Evolutionary conservation across 306 rosid genomes (phyloP).

Genomic region (Casuarina equisetifolia): DNA sequence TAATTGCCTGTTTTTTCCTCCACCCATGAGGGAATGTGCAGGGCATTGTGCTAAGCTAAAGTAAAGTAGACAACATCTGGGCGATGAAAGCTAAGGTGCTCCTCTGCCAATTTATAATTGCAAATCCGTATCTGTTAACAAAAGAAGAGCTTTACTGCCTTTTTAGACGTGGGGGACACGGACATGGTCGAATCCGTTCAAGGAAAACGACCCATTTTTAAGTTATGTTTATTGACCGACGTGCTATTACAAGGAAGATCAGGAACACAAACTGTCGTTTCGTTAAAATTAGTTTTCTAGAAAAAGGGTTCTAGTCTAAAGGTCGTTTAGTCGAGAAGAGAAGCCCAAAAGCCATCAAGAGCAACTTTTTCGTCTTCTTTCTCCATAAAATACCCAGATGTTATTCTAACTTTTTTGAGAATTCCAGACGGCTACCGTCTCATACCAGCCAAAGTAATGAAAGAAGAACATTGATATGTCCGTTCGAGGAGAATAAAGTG

Average conservation of each 20-base stretch:
- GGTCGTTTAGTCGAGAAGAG: too few species aligned
- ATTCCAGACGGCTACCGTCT: neutral
- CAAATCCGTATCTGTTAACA: neutral
- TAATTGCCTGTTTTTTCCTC: neutral
- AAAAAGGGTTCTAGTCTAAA: too few species aligned
- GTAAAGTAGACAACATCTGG: neutral
- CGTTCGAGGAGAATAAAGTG: neutral
- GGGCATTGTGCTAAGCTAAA: neutral
- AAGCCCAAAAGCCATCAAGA: too few species aligned
- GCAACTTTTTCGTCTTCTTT: too few species aligned
- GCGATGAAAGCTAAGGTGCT: neutral
- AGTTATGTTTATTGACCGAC: neutral
- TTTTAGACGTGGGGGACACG: conserved; percentile 15
- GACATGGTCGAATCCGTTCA: neutral
- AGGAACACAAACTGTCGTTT: too few species aligned
- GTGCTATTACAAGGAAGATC: neutral
- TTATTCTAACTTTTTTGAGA: neutral
- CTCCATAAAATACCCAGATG: neutral
- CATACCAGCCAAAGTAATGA: neutral
- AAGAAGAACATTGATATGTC: neutral
- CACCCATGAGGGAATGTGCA: conserved; percentile 8
- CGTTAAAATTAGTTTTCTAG: too few species aligned
- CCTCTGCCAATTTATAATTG: too few species aligned
- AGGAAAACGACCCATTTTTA: neutral
- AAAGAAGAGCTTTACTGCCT: conserved; percentile 12